phyloP scores from a whole-genome alignment of 306 rosid species.

The Corylus heterophylla region DNA sequence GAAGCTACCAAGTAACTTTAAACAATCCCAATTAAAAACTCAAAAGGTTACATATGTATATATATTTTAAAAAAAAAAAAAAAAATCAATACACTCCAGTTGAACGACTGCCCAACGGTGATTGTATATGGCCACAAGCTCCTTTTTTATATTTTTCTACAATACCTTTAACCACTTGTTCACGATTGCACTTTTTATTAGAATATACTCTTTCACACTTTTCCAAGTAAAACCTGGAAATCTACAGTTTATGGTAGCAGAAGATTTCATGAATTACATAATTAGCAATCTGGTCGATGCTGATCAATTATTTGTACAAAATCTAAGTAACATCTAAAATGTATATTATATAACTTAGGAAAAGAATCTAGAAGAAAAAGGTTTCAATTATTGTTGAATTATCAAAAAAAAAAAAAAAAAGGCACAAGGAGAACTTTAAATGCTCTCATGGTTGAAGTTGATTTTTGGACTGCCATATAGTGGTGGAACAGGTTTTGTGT shows the following conservation, averaged over 20 bases:
- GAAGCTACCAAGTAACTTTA: neutral
- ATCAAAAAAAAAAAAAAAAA: neutral
- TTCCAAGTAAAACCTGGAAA: neutral
- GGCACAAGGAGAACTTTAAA: neutral
- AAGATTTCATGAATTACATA: neutral
- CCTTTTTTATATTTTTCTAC: neutral
- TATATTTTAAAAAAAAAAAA: neutral
- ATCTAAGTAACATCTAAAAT: neutral
- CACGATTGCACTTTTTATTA: neutral
- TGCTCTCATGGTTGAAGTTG: neutral
- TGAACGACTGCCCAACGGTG: neutral
- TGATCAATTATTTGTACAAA: neutral
- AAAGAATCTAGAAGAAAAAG: neutral
- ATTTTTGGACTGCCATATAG: too few relatives aligned
- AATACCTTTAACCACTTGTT: neutral
- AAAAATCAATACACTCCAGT: neutral
- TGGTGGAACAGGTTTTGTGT: too few relatives aligned
- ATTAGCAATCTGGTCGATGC: neutral
- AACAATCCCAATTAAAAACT: neutral
- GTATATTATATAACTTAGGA: neutral
- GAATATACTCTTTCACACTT: neutral
- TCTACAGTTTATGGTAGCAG: neutral
- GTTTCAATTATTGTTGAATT: neutral
- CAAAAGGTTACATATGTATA: neutral
- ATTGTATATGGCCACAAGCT: neutral